phyloP scores from a whole-genome alignment of 371 early-diverging fungal genomes.

The Fennellomyces sp. region DNA sequence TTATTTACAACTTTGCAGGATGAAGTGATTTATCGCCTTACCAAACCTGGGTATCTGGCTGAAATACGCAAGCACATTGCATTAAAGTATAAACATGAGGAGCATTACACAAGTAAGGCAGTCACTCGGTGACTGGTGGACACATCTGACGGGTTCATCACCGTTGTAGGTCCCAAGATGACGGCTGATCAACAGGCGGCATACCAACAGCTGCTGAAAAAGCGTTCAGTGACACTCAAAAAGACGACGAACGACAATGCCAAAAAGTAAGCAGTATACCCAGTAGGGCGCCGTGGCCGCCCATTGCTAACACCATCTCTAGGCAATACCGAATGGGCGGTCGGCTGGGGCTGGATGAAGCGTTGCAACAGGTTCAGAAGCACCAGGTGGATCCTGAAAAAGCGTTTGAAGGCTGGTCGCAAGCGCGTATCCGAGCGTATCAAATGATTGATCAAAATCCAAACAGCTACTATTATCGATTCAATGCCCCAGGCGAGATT shows the following conservation, averaged over 20 bases:
- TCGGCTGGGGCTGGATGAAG: conserved; percentile 83
- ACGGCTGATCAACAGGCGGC: conserved; percentile 76
- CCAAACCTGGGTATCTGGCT: conserved; percentile 69
- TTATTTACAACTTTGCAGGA: conserved; percentile 43
- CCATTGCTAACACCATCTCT: too few species aligned
- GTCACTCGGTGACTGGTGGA: neutral
- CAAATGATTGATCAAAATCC: conserved; percentile 87
- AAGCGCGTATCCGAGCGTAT: conserved; percentile 86
- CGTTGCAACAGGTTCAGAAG: conserved; percentile 80
- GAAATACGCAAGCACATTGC: conserved; percentile 77
- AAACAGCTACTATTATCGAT: conserved; percentile 94
- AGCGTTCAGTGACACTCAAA: conserved; percentile 71
- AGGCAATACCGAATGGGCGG: conserved; percentile 74
- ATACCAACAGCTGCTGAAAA: conserved; percentile 80
- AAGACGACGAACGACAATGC: conserved; percentile 76
- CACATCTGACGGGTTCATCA: neutral
- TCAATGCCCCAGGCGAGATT: conserved; percentile 93
- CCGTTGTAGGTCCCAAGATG: conserved; percentile 40
- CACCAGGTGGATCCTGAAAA: conserved; percentile 63
- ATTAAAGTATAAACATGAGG: conserved; percentile 48
- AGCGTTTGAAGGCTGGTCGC: conserved; percentile 91
- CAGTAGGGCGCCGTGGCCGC: too few species aligned
- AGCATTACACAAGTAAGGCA: conserved; percentile 19
- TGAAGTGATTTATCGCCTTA: conserved; percentile 74
- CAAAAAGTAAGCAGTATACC: conserved; percentile 70